These are phyloP conservation scores for Bondarzewia mesenterica DNA, from an alignment of 1,284 basidiomycete species.

Conservation along the genomic window DNA sequence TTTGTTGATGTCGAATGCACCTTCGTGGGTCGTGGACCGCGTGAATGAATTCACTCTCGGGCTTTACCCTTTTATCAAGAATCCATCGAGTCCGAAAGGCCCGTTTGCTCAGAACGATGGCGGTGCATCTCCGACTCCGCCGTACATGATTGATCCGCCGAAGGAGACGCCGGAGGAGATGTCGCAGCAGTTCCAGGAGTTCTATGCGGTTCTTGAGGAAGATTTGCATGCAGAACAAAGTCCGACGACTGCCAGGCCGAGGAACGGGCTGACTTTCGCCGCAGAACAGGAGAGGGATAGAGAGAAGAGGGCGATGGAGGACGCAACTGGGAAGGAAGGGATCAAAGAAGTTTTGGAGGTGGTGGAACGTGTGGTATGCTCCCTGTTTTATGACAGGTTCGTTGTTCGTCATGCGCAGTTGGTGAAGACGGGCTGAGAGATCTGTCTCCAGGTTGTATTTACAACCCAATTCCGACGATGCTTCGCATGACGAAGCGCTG, in stretches of 20 bases:
- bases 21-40: conserved; percentile 59
- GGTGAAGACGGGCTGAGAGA: conserved; percentile 1
- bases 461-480: conserved; percentile 67
- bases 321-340: conserved; percentile 28
- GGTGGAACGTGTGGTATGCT: conserved; percentile 65
- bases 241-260: conserved; percentile 17
- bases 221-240: conserved; percentile 31
- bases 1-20: conserved; percentile 31
- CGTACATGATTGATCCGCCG: conserved; percentile 13
- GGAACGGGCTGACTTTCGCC: conserved; percentile 17
- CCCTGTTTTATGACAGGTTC: conserved; percentile 51
- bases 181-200: conserved; percentile 61
- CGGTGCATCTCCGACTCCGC: conserved; percentile 1
- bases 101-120: not conserved
- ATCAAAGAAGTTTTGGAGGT: conserved; percentile 56
- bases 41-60: conserved; percentile 45
- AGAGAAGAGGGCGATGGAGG: conserved; percentile 23
- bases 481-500: conserved; percentile 81
- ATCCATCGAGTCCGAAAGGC: conserved; percentile 7
- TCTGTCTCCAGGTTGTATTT: conserved; percentile 44
- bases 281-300: conserved; percentile 17
- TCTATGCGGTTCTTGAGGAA: conserved; percentile 57
- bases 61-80: conserved; percentile 42
- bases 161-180: conserved; percentile 41
- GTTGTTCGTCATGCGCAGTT: not conserved